phyloP scores from a whole-genome alignment of 306 rosid species.

The Ochetophila trinervis region DNA sequence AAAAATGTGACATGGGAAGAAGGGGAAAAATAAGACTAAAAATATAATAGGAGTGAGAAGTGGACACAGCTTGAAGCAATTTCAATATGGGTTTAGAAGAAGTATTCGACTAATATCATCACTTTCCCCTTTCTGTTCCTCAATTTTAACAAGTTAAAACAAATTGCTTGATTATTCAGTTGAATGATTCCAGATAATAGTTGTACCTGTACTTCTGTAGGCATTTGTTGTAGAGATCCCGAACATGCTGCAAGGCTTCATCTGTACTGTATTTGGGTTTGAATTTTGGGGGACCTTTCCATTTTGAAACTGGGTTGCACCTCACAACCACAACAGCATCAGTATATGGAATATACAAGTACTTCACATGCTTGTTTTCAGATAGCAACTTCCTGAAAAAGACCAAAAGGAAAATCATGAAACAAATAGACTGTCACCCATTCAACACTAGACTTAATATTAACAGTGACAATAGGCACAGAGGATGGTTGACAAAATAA shows the following conservation, averaged over 20 bases:
- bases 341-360: constrained; percentile 78
- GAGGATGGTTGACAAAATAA: background rate
- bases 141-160: background rate
- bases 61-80: no score
- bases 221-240: constrained; percentile 68
- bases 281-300: constrained; percentile 87
- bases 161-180: background rate
- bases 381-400: constrained; percentile 60
- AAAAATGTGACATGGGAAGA: no score
- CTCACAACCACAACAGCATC: constrained; percentile 77
- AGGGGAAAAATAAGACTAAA: no score
- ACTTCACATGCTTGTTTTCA: constrained; percentile 90
- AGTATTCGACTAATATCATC: no score
- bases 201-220: constrained; percentile 63
- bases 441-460: background rate
- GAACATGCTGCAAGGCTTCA: constrained; percentile 81
- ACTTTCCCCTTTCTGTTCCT: background rate
- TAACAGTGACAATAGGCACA: no score
- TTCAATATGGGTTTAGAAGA: no score
- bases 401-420: background rate
- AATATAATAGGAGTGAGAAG: no score
- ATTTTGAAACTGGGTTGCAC: constrained; percentile 91
- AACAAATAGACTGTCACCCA: background rate
- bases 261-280: constrained; percentile 68
- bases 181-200: constrained; percentile 9